Conservation (phyloP, 345 rosid genomes). For the Melastoma malabathricum region DNA sequence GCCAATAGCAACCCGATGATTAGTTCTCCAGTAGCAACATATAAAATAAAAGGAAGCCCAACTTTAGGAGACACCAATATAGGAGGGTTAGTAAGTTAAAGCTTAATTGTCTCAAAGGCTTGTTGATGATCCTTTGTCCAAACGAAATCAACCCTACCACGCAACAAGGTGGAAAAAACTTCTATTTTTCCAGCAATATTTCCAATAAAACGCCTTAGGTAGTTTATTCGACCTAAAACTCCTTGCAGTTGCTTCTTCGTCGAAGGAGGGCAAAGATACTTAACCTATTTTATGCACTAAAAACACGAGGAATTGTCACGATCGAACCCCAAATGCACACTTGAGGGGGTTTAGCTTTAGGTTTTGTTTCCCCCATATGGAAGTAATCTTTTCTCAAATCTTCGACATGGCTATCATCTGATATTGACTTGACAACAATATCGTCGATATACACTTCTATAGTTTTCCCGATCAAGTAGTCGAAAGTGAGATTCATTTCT, state of each 20-base stretch:
- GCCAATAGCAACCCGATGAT: not conserved
- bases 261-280: not conserved
- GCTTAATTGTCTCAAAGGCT: not conserved
- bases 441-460: too few relatives aligned
- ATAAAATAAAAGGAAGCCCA: not conserved
- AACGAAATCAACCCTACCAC: not conserved
- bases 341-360: too few relatives aligned
- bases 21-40: not conserved
- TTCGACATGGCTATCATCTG: too few relatives aligned
- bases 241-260: not conserved
- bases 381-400: too few relatives aligned
- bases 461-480: too few relatives aligned
- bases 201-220: not conserved
- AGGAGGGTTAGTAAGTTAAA: not conserved
- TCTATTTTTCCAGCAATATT: not conserved
- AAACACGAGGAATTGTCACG: not conserved
- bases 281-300: not conserved
- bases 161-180: not conserved
- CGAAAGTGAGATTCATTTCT: too few relatives aligned
- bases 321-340: too few relatives aligned
- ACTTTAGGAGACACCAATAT: not conserved
- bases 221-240: not conserved
- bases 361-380: too few relatives aligned
- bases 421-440: too few relatives aligned
- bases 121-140: not conserved